A percentile compares a stretch with the other conserved stretches of the same genome.
Conservation (phyloP, 192 early-diverging fungal species). For the Piromyces sp. region DNA sequence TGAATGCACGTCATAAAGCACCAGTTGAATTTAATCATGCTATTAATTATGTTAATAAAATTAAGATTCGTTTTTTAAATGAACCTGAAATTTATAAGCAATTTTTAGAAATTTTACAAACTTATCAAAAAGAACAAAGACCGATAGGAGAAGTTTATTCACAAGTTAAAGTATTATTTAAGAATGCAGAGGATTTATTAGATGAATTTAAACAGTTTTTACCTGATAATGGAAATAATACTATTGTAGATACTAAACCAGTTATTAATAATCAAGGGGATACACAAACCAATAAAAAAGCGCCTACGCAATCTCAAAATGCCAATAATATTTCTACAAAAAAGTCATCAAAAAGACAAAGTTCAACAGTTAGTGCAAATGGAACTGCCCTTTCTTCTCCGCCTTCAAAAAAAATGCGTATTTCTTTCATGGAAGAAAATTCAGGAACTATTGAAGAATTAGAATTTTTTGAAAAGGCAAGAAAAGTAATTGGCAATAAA, state of each 20-base stretch:
- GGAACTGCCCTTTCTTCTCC: background rate
- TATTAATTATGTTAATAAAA: slow-evolving; percentile 98
- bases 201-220: slow-evolving; percentile 98
- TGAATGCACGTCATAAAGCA: background rate
- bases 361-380: background rate
- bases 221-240: slow-evolving; percentile 49
- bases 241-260: background rate
- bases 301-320: slow-evolving; percentile 13
- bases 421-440: background rate
- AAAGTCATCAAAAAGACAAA: background rate
- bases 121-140: slow-evolving; percentile 89
- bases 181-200: slow-evolving; percentile 67
- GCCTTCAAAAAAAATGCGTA: background rate
- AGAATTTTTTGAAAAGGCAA: slow-evolving; percentile 85
- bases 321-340: slow-evolving; percentile 7
- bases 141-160: slow-evolving; percentile 94
- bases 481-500: slow-evolving; percentile 70
- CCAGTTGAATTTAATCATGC: slow-evolving; percentile 96
- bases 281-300: slow-evolving; percentile 17
- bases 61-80: slow-evolving; percentile 55
- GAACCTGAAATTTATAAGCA: slow-evolving; percentile 94
- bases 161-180: slow-evolving; percentile 81
- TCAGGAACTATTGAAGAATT: slow-evolving; percentile 57
- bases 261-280: slow-evolving; percentile 26
- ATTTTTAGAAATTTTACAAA: slow-evolving; percentile 93